These are phyloP conservation scores for Umbelopsis sp. DNA, from an alignment of 192 early-diverging fungal genomes.

Conservation along the genomic window DNA sequence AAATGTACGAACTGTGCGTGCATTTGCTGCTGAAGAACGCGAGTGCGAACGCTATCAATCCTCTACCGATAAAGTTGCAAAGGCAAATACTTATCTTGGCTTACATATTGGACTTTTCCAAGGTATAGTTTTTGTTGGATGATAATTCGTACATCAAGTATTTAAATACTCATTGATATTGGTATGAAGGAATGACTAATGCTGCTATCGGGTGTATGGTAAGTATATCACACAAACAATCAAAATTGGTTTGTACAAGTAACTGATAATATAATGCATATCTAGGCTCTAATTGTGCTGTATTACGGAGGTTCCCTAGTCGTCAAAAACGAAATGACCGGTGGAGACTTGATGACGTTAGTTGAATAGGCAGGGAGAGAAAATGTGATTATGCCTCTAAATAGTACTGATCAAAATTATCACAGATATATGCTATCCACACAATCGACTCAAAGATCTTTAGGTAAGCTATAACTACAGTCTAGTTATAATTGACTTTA, in stretches of 20 bases:
- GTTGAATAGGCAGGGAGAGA: too few relatives aligned
- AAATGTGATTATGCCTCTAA: neutral
- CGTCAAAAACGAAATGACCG: slow-evolving; percentile 47
- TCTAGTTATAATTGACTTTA: neutral
- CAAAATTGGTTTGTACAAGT: neutral
- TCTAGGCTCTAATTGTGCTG: slow-evolving; percentile 49
- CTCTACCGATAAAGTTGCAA: slow-evolving; percentile 42
- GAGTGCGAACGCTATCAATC: slow-evolving; percentile 51
- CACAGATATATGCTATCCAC: slow-evolving; percentile 55
- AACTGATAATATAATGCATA: neutral
- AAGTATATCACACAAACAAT: neutral
- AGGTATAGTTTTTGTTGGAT: slow-evolving; percentile 24
- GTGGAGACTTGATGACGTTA: slow-evolving; percentile 63
- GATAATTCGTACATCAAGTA: neutral
- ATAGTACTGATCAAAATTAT: neutral
- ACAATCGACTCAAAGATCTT: slow-evolving; percentile 60
- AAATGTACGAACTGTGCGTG: slow-evolving; percentile 62
- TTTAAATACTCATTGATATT: neutral
- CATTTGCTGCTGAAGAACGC: slow-evolving; percentile 58
- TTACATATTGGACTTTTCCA: slow-evolving; percentile 65
- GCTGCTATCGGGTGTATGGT: slow-evolving; percentile 58
- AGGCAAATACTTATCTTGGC: slow-evolving; percentile 49
- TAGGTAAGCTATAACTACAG: slow-evolving; percentile 45
- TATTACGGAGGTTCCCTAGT: slow-evolving; percentile 64
- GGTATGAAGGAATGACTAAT: slow-evolving; percentile 47